Percentiles rank a stretch among this genome's conserved stretches.
Conservation (phyloP, 1,284 basidiomycete genomes). For the Pseudozyma thailandica region DNA sequence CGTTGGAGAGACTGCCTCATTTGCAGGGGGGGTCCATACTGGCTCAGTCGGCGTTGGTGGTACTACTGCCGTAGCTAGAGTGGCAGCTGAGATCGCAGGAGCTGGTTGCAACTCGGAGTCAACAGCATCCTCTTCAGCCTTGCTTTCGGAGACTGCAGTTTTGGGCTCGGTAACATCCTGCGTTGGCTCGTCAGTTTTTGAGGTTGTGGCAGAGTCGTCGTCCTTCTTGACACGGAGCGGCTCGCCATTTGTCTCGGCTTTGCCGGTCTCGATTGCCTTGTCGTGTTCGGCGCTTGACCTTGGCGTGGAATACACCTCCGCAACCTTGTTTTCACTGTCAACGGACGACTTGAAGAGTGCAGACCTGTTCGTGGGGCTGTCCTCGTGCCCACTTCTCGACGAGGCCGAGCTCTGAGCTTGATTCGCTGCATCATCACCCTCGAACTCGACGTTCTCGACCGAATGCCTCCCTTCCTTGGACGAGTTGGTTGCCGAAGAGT, state of each 20-base stretch:
- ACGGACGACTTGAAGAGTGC: background rate
- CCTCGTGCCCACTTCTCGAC: constrained; percentile 29
- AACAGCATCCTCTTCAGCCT: background rate
- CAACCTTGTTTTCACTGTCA: background rate
- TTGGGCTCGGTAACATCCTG: background rate
- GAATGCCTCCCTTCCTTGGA: constrained; percentile 26
- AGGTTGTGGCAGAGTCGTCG: background rate
- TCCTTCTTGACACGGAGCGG: background rate
- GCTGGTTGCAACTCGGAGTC: constrained; percentile 10
- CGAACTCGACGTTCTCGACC: constrained; percentile 39
- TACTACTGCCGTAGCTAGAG: constrained; percentile 14
- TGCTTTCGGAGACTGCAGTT: background rate
- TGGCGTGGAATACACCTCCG: constrained; percentile 29
- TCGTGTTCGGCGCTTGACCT: constrained; percentile 32
- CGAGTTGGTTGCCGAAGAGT: constrained; percentile 37
- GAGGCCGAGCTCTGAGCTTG: constrained; percentile 39
- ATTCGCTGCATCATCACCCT: constrained; percentile 23
- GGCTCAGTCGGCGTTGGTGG: constrained; percentile 25
- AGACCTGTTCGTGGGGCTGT: background rate
- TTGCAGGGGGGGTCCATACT: background rate
- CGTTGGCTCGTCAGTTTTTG: background rate
- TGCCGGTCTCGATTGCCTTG: background rate
- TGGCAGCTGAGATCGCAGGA: constrained; percentile 17
- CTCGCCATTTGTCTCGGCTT: background rate
- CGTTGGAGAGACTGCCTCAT: constrained; percentile 15